Percentiles rank a stretch among this genome's conserved stretches.
Conservation (phyloP, 2,329 filamentous ascomycete species). For the Immersiporthe knoxdaviesiana region DNA sequence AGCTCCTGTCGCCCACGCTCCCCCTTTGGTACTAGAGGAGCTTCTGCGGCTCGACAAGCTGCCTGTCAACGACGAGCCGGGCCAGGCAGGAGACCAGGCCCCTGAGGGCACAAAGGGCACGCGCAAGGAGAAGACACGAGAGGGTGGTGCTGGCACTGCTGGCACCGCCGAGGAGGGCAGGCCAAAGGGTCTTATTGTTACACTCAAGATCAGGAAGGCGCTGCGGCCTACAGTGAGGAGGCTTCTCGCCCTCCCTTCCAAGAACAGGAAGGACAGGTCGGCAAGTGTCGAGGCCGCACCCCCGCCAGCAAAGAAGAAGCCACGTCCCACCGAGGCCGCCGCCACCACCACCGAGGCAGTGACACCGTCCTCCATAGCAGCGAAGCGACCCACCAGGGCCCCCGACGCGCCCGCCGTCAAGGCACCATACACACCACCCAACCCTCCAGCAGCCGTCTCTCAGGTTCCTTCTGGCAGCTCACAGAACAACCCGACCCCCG, state of each 20-base stretch:
- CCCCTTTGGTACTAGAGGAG: slow-evolving; percentile 54
- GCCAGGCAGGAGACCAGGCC: slow-evolving; percentile 32
- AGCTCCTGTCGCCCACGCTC: slow-evolving; percentile 61
- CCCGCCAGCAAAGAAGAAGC: slow-evolving; percentile 54
- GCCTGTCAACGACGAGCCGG: slow-evolving; percentile 33
- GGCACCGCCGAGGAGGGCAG: slow-evolving; percentile 38
- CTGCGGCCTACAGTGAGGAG: slow-evolving; percentile 39
- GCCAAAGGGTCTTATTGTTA: slow-evolving; percentile 43
- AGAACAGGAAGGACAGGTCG: slow-evolving; percentile 47
- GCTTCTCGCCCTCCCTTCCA: slow-evolving; percentile 50
- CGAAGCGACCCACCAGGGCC: slow-evolving; percentile 47
- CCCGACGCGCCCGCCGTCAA: slow-evolving; percentile 44
- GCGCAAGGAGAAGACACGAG: slow-evolving; percentile 42
- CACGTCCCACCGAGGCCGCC: slow-evolving; percentile 43
- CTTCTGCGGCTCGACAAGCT: slow-evolving; percentile 44
- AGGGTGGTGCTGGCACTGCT: slow-evolving; percentile 33
- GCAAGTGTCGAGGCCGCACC: slow-evolving; percentile 47
- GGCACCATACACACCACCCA: slow-evolving; percentile 53
- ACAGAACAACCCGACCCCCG: slow-evolving; percentile 54
- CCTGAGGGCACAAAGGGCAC: slow-evolving; percentile 40
- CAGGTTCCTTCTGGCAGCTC: slow-evolving; percentile 59
- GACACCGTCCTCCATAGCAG: slow-evolving; percentile 39
- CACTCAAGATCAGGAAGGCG: slow-evolving; percentile 53
- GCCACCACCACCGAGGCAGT: slow-evolving; percentile 42
- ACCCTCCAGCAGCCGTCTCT: slow-evolving; percentile 53